Evolutionary conservation across 306 rosid species (phyloP), one percentile per base, ranked within the genome.

Genomic region (Alnus glutinosa): DNA sequence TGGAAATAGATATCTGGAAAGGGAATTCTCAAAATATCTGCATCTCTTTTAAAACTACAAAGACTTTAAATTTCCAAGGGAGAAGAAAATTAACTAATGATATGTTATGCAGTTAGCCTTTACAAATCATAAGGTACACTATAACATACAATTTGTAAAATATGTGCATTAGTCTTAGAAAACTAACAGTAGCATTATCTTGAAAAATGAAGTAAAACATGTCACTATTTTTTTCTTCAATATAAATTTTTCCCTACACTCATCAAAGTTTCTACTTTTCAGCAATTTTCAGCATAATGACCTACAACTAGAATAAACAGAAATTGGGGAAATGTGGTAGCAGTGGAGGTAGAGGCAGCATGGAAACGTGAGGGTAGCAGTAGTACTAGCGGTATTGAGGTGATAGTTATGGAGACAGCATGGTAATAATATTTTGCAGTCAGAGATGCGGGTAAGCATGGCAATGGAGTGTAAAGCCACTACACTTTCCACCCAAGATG

Each of bases 271-370:
- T 46, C 49, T 34, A 57, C 3, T 2, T 9, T 19, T 57, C 63
- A n/a, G 32, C 63, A 57, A 23, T 12, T 57, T n/a, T 11, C 63
- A 3, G 3, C 63, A n/a, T 34, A 1, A 34, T 34, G 37, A 23
- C 3, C 23, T 19, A 34, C n/a, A 57, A 1, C 37, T 34, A 34
- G 37, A 9, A 57, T 1, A 19, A n/a, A 9, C 32, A 57, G 34
- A 57, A 57, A 57, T n/a, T 57, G 63, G 63, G 32, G 63, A 57
- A 57, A 57, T 57, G 63, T 19, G 28, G 63, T 57, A 57, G 63
- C 32, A 57, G 63, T 57, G 63, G 32, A 57, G 63, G 34, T 57
- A 12, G 63, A 19, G 14, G 63, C 63, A 57, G 34, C 34, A 57
- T 55, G 62, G 34, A 23, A 23, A 23, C 28, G 28, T 23, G 28